Percentiles rank a stretch among this genome's conserved stretches.
Evolutionary conservation across 2,329 filamentous ascomycete species (phyloP).

Genomic region (Pestalotiopsis sp.): DNA sequence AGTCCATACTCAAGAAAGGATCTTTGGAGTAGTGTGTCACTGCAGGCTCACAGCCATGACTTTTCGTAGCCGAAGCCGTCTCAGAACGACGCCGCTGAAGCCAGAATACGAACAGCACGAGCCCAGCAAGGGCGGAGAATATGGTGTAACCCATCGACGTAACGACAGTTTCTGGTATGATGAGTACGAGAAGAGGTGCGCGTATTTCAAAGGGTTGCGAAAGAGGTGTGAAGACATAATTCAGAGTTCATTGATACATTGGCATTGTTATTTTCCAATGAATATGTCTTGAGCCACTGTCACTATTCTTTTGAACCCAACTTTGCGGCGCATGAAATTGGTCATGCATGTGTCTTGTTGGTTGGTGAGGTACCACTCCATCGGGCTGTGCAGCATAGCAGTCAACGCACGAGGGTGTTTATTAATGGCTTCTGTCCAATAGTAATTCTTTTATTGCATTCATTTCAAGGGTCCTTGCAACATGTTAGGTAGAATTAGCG

Average conservation of each 20-base stretch:
- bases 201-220: not conserved
- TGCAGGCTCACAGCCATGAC: constrained; percentile 12
- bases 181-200: not conserved
- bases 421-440: not conserved
- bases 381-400: not conserved
- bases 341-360: not conserved
- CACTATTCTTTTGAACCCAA: not conserved
- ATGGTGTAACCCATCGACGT: constrained; percentile 7
- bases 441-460: not conserved
- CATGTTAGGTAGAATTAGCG: not conserved
- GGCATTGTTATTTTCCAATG: not conserved
- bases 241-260: not conserved
- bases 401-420: not conserved
- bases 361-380: not conserved
- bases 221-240: not conserved
- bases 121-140: constrained; percentile 9
- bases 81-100: constrained; percentile 12
- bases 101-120: constrained; percentile 5
- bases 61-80: not conserved
- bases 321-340: not conserved
- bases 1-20: constrained; percentile 13
- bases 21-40: constrained; percentile 13
- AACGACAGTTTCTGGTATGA: not conserved
- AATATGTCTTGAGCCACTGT: not conserved
- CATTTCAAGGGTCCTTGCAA: not conserved